Percentiles rank a stretch among this genome's conserved stretches.
Conservation (phyloP, 441 rosid species). For the Populus trichocarpa region DNA sequence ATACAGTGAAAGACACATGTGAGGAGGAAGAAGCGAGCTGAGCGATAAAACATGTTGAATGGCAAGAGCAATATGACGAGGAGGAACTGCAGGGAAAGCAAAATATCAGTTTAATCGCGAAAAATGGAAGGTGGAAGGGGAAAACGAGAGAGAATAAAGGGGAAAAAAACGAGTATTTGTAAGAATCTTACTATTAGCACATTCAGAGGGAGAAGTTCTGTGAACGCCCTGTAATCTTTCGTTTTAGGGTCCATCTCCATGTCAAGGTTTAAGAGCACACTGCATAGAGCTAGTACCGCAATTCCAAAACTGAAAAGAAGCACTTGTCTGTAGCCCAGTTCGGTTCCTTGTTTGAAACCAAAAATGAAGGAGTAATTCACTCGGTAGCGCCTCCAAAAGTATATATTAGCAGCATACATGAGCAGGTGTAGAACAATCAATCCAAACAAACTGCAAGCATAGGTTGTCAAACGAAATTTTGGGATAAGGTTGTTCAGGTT, state of each 20-base stretch:
- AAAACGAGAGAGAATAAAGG: neutral
- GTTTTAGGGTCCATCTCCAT: slow-evolving; percentile 72
- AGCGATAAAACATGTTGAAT: slow-evolving; percentile 52
- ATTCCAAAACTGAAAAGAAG: slow-evolving; percentile 53
- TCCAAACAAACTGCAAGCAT: slow-evolving; percentile 56
- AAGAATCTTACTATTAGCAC: slow-evolving; percentile 41
- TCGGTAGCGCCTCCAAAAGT: slow-evolving; percentile 69
- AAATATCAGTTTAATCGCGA: neutral
- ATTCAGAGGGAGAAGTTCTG: slow-evolving; percentile 72
- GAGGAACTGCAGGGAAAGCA: slow-evolving; percentile 38
- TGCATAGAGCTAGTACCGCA: slow-evolving; percentile 42
- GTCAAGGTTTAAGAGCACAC: slow-evolving; percentile 66
- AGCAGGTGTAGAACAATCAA: slow-evolving; percentile 62
- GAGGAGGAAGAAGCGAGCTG: slow-evolving; percentile 56
- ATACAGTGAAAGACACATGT: slow-evolving; percentile 49
- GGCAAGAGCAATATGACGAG: slow-evolving; percentile 44
- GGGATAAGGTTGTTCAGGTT: neutral
- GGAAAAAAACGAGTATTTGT: neutral
- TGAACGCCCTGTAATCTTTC: slow-evolving; percentile 29
- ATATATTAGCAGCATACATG: slow-evolving; percentile 61
- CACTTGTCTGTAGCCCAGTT: slow-evolving; percentile 68
- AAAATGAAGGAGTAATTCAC: slow-evolving; percentile 81
- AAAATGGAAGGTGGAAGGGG: neutral
- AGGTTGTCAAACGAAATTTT: slow-evolving; percentile 3
- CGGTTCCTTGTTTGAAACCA: slow-evolving; percentile 76